phyloP scores from a whole-genome alignment of 495 filamentous ascomycete species.

The Podospora bellae-mahoneyi region DNA sequence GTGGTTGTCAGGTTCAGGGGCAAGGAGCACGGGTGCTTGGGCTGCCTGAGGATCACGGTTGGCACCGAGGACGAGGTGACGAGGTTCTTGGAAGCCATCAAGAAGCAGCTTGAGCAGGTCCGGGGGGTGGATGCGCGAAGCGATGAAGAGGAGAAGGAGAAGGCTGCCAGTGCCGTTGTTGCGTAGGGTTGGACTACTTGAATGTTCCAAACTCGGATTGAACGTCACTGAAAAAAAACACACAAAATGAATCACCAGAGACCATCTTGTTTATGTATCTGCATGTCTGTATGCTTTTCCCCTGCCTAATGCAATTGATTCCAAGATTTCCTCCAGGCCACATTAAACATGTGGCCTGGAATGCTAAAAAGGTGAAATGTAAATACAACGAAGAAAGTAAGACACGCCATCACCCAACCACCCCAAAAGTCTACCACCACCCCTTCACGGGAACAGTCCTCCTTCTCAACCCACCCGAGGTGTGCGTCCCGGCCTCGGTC shows the following conservation, averaged over 20 bases:
- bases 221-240: neutral
- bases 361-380: neutral
- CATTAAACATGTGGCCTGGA: neutral
- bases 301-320: neutral
- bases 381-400: neutral
- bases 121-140: conserved; percentile 24
- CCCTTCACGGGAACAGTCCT: neutral
- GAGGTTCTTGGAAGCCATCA: conserved; percentile 67
- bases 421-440: neutral
- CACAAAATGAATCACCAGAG: neutral
- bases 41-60: conserved; percentile 87
- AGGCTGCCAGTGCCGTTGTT: conserved; percentile 15
- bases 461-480: neutral
- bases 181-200: neutral
- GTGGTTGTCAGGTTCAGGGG: conserved; percentile 93
- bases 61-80: conserved; percentile 85
- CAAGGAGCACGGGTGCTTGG: conserved; percentile 83
- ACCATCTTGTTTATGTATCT: neutral
- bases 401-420: neutral
- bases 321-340: neutral
- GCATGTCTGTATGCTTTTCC: neutral
- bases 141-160: conserved; percentile 33
- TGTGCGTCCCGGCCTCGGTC: neutral
- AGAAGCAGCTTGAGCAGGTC: conserved; percentile 42
- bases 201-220: neutral